phyloP scores from a whole-genome alignment of 225 moss, liverwort and hornwort species.

The Straminergon stramineum region DNA sequence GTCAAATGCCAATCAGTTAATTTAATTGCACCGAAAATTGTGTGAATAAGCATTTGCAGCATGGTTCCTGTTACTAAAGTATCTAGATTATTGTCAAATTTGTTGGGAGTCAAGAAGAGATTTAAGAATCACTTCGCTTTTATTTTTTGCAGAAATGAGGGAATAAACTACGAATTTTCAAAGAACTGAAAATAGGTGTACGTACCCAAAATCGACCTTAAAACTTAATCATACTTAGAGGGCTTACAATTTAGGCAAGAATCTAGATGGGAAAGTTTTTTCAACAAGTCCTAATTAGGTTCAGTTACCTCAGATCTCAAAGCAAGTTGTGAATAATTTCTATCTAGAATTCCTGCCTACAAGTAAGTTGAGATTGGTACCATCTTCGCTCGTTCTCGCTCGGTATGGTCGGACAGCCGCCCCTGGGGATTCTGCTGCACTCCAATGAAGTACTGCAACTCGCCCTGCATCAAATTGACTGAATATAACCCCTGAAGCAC shows the following conservation, averaged over 20 bases:
- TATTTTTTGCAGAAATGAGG: too few relatives aligned
- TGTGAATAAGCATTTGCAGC: too few relatives aligned
- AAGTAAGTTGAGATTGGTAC: conserved; percentile 1
- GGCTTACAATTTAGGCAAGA: too few relatives aligned
- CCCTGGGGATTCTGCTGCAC: conserved; percentile 83
- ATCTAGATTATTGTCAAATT: too few relatives aligned
- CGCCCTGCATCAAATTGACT: conserved; percentile 40
- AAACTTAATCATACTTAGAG: not conserved
- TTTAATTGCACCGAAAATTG: too few relatives aligned
- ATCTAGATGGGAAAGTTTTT: not conserved
- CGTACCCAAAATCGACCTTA: not conserved
- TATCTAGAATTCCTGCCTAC: too few relatives aligned
- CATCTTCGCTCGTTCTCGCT: conserved; percentile 56
- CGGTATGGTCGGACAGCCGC: conserved; percentile 59
- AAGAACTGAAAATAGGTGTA: too few relatives aligned
- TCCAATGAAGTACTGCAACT: conserved; percentile 94
- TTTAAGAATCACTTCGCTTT: too few relatives aligned
- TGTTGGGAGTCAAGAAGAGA: not conserved
- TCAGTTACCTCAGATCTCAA: not conserved
- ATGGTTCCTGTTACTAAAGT: too few relatives aligned
- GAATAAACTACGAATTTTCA: too few relatives aligned
- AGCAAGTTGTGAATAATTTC: not conserved
- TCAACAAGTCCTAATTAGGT: not conserved
- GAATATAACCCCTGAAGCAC: not conserved
- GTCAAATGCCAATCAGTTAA: not conserved